Percentiles rank a stretch among this genome's conserved stretches.
phyloP scores from a whole-genome alignment of 176 grass and related monocot genomes.

The Musa itinerans region DNA sequence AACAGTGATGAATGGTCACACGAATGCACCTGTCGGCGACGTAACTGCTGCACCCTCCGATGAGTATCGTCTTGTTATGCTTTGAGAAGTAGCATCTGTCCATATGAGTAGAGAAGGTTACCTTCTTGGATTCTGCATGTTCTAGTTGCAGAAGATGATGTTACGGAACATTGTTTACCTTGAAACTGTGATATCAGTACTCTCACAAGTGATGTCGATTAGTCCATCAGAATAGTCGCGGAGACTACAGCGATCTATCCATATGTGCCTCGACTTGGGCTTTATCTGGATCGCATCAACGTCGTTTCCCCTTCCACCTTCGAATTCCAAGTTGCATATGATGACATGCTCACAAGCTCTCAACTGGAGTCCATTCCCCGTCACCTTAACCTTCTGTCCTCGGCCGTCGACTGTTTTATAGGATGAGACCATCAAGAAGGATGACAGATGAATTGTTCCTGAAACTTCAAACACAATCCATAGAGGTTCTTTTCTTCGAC shows the following conservation, averaged over 20 bases:
- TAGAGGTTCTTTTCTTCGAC: constrained; percentile 34
- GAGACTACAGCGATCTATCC: constrained; percentile 75
- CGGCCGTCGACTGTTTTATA: constrained; percentile 65
- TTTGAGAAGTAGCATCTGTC: constrained; percentile 49
- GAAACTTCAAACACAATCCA: constrained; percentile 97
- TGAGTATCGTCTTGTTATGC: constrained; percentile 79
- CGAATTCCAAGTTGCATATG: constrained; percentile 59
- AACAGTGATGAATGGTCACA: constrained; percentile 85
- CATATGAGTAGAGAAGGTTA: background rate
- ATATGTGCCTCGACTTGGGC: constrained; percentile 61
- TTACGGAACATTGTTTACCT: constrained; percentile 10
- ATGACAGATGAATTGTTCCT: constrained; percentile 52
- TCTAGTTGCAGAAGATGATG: background rate
- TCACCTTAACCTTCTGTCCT: constrained; percentile 41
- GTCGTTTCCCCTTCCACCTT: constrained; percentile 56
- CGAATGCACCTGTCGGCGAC: constrained; percentile 47
- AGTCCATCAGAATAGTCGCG: constrained; percentile 58
- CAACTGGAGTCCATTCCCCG: constrained; percentile 44
- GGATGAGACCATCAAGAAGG: constrained; percentile 42
- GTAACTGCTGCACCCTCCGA: constrained; percentile 38
- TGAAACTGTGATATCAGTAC: constrained; percentile 75
- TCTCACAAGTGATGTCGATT: constrained; percentile 66
- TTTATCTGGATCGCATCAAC: constrained; percentile 87
- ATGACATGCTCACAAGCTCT: constrained; percentile 69
- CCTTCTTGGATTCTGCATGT: too few relatives aligned